phyloP scores from a whole-genome alignment of 768 basidiomycete genomes.

The Xerocomellus amylosporus region DNA sequence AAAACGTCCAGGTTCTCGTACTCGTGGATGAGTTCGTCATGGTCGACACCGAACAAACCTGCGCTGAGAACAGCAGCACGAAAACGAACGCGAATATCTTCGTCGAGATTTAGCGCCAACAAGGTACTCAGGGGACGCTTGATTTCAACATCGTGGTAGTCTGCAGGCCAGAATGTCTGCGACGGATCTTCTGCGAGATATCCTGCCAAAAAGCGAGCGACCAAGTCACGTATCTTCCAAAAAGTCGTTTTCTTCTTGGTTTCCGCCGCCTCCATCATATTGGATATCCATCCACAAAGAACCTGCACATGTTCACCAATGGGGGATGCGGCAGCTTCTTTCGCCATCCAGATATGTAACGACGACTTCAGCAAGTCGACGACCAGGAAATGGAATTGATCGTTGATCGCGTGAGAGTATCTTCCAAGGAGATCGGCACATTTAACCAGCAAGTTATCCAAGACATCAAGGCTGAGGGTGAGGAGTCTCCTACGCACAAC shows the following conservation, averaged over 20 bases:
- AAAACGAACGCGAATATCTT: conserved; percentile 83
- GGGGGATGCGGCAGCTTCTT: conserved; percentile 28
- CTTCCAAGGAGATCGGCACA: conserved; percentile 49
- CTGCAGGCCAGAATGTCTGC: conserved; percentile 46
- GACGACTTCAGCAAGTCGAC: conserved; percentile 68
- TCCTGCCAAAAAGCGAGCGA: conserved; percentile 61
- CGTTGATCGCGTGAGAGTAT: conserved; percentile 56
- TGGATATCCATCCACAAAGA: conserved; percentile 56
- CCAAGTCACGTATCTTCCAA: conserved; percentile 67
- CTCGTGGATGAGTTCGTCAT: conserved; percentile 29
- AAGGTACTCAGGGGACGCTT: conserved; percentile 46
- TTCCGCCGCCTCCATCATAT: conserved; percentile 37
- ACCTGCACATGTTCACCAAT: conserved; percentile 44
- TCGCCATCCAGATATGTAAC: conserved; percentile 53
- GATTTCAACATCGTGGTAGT: conserved; percentile 27
- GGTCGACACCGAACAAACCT: conserved; percentile 49
- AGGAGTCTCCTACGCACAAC: conserved; percentile 56
- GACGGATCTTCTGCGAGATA: conserved; percentile 61
- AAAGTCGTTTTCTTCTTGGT: conserved; percentile 42
- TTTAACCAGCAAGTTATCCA: conserved; percentile 53
- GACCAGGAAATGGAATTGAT: conserved; percentile 49
- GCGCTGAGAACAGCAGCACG: conserved; percentile 63
- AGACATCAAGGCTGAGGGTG: conserved; percentile 45
- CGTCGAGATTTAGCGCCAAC: conserved; percentile 56
- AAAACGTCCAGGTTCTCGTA: conserved; percentile 26